These are phyloP conservation scores for Aspergillus ostianus DNA, from an alignment of 495 filamentous ascomycete genomes.

Conservation along the genomic window DNA sequence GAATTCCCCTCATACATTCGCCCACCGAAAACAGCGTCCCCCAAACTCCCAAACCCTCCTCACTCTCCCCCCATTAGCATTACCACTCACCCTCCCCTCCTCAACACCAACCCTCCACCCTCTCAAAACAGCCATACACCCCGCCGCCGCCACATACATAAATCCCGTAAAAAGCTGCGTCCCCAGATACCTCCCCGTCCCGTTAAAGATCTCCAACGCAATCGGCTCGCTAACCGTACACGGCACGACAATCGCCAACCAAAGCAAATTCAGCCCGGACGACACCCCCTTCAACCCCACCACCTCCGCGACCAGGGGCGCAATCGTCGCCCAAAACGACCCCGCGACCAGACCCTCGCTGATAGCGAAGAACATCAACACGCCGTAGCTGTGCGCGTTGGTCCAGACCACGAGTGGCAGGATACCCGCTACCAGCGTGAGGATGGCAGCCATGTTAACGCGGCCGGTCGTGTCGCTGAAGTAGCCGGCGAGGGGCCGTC, in stretches of 20 bases:
- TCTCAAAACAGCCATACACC: constrained; percentile 51
- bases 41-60: background rate
- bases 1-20: background rate
- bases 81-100: background rate
- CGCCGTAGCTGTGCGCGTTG: constrained; percentile 56
- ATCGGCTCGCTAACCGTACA: constrained; percentile 69
- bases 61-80: background rate
- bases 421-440: constrained; percentile 60
- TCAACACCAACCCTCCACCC: constrained; percentile 10
- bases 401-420: constrained; percentile 72
- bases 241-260: constrained; percentile 64
- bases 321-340: constrained; percentile 66
- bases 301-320: constrained; percentile 67
- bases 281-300: constrained; percentile 62
- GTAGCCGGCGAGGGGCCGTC: constrained; percentile 66
- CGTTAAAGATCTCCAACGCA: constrained; percentile 56
- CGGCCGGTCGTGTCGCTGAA: constrained; percentile 64
- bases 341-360: constrained; percentile 62
- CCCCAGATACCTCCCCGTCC: constrained; percentile 48
- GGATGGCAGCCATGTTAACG: constrained; percentile 62
- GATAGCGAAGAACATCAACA: constrained; percentile 65
- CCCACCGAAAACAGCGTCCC: background rate
- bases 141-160: constrained; percentile 58
- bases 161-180: constrained; percentile 62
- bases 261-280: constrained; percentile 59